Evolutionary conservation across 2,329 filamentous ascomycete species (phyloP), one percentile per base, ranked within the genome.

Genomic region (Bimuria novae-zelandiae): DNA sequence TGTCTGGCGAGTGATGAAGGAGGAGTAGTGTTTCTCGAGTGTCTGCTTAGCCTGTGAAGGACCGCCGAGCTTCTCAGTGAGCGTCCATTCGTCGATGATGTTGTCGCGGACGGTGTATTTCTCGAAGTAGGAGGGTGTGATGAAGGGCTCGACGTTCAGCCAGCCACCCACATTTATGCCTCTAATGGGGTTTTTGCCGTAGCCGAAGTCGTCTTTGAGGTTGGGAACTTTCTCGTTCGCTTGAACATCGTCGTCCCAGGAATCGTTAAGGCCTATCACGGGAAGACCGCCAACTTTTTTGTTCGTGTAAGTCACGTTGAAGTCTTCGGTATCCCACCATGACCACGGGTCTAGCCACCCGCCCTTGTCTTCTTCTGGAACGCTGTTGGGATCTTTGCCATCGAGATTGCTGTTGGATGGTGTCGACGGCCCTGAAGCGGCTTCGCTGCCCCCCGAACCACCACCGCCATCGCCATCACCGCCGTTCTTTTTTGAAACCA

Each of bases 81-180:
- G 80, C 0, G 89, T 96, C 75, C 84, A 97, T 73, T 99, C 94
- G 68, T 99, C 94, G 16, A 97, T 82, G 36, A 97, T 84, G 4
- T 74, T 84, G 78, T 78, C 86, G 61, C 75, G 76, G 2, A 75
- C 72, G 33, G 79, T 77, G 69, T 88, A 90, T 56, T 82, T 82
- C 56, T 85, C 77, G 76, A 99, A 99, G 22, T 96, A 82, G 0
- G 92, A 97, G 0, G 94, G 94, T 3, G 90, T 93, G 70, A 99
- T 97, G 72, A 96, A 97, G 0, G 94, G 94, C 68, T 99, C 94
- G 11, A 99, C 77, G 2, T 89, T 89, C 1, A 99, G 83, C 94
- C 94, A 99, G 11, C 94, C 94, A 45, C 94, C 94, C 1, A 97
- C 72, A 65, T 96, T 97, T 30, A 97, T 90, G 1, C 94, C 94